Conservation (phyloP, 768 basidiomycete species). For the Boletus insuetus region DNA sequence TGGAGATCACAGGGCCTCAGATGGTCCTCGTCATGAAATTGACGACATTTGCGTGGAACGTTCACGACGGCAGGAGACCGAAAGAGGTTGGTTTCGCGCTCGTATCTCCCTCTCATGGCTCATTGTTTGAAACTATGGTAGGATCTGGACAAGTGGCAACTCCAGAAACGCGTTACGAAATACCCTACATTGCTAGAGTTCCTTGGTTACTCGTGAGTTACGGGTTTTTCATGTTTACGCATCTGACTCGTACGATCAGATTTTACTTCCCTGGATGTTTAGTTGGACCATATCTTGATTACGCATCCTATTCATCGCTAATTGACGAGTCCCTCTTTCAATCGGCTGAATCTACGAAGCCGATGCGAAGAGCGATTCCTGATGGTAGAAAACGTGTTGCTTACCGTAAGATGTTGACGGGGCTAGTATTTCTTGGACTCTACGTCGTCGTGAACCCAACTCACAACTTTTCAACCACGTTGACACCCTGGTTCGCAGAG, state of each 20-base stretch:
- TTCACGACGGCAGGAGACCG: slow-evolving; percentile 79
- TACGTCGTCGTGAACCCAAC: slow-evolving; percentile 65
- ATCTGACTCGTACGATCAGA: slow-evolving; percentile 36
- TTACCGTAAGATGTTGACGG: slow-evolving; percentile 75
- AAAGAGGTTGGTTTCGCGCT: slow-evolving; percentile 48
- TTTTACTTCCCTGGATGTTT: slow-evolving; percentile 96
- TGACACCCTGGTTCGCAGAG: slow-evolving; percentile 57
- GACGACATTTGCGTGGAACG: slow-evolving; percentile 97
- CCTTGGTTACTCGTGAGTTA: slow-evolving; percentile 83
- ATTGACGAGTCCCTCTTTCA: slow-evolving; percentile 76
- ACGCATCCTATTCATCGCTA: slow-evolving; percentile 73
- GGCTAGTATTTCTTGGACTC: slow-evolving; percentile 70
- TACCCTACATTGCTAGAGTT: slow-evolving; percentile 84
- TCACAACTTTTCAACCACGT: slow-evolving; percentile 55
- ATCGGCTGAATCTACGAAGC: slow-evolving; percentile 43
- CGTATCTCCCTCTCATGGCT: neutral
- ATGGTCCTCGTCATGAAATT: slow-evolving; percentile 98
- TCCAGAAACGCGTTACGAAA: slow-evolving; percentile 58
- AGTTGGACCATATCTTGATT: slow-evolving; percentile 89
- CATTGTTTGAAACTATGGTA: slow-evolving; percentile 28
- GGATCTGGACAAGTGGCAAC: slow-evolving; percentile 90
- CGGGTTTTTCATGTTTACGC: neutral
- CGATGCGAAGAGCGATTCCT: slow-evolving; percentile 51
- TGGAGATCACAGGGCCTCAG: slow-evolving; percentile 89
- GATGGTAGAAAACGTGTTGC: slow-evolving; percentile 87